A percentile compares a stretch with the other conserved stretches of the same genome.
Conservation (phyloP, 768 basidiomycete genomes). For the Hortiboletus campestris region DNA sequence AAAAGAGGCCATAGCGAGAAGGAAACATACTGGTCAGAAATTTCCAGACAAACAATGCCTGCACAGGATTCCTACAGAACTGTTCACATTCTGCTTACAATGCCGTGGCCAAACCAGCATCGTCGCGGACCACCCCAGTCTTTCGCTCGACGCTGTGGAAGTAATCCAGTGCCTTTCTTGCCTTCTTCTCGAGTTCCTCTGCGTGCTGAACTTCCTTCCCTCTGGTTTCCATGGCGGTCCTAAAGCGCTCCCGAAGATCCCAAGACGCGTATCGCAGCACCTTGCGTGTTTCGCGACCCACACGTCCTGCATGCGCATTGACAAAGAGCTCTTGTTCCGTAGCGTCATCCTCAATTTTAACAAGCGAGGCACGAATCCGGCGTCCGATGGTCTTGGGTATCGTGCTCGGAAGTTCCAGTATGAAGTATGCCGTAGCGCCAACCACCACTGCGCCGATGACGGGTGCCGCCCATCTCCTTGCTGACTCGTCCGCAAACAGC, state of each 20-base stretch:
- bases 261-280: slow-evolving; percentile 87
- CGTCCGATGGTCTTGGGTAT: slow-evolving; percentile 90
- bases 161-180: slow-evolving; percentile 68
- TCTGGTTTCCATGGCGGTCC: slow-evolving; percentile 74
- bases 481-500: slow-evolving; percentile 73
- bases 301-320: slow-evolving; percentile 63
- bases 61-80: not conserved
- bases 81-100: slow-evolving; percentile 2
- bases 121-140: slow-evolving; percentile 38
- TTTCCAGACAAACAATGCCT: not conserved
- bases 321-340: slow-evolving; percentile 59
- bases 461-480: slow-evolving; percentile 86
- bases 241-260: slow-evolving; percentile 85
- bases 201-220: slow-evolving; percentile 71
- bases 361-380: slow-evolving; percentile 67
- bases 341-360: slow-evolving; percentile 42
- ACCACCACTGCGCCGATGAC: slow-evolving; percentile 73
- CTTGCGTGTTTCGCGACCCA: slow-evolving; percentile 87
- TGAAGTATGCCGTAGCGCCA: slow-evolving; percentile 74
- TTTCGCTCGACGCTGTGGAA: slow-evolving; percentile 55
- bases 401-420: slow-evolving; percentile 83
- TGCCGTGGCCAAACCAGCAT: slow-evolving; percentile 20
- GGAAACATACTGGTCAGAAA: not conserved
- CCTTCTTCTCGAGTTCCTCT: slow-evolving; percentile 73
- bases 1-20: not conserved